Conservation (phyloP, 192 early-diverging fungal genomes). For the Backusella parvicylindrica region DNA sequence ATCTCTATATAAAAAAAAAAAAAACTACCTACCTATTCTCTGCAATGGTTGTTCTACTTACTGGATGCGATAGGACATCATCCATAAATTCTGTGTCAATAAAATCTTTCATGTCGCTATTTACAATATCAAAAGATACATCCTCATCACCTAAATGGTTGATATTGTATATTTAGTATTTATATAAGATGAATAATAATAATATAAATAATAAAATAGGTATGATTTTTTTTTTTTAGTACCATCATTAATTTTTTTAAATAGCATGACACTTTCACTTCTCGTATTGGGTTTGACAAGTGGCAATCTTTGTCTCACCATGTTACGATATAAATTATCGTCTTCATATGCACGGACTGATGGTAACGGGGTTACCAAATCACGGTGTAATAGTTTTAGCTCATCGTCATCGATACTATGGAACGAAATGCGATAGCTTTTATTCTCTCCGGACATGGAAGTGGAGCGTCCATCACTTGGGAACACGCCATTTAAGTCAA, state of each 20-base stretch:
- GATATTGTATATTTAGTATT: not conserved
- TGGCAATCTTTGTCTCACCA: not conserved
- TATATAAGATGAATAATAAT: not conserved
- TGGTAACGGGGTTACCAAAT: constrained; percentile 12
- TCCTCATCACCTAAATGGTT: constrained; percentile 7
- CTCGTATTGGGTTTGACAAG: not conserved
- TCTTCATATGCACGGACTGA: constrained; percentile 1
- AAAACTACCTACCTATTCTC: not conserved
- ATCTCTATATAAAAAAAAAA: no score
- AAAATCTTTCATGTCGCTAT: constrained; percentile 13
- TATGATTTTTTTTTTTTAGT: not conserved
- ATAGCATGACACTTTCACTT: constrained; percentile 23
- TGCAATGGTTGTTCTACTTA: not conserved
- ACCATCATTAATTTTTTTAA: constrained; percentile 19
- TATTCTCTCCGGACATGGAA: not conserved
- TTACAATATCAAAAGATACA: constrained; percentile 17
- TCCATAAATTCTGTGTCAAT: constrained; percentile 5
- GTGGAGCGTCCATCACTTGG: not conserved
- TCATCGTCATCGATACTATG: constrained; percentile 21
- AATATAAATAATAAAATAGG: not conserved
- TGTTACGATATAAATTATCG: not conserved
- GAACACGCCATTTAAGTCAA: not conserved
- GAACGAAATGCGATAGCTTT: constrained; percentile 11
- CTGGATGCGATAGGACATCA: constrained; percentile 8
- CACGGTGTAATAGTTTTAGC: constrained; percentile 12